phyloP scores from a whole-genome alignment of 1,284 basidiomycete species.

The Apiotrichum akiyoshidainum region DNA sequence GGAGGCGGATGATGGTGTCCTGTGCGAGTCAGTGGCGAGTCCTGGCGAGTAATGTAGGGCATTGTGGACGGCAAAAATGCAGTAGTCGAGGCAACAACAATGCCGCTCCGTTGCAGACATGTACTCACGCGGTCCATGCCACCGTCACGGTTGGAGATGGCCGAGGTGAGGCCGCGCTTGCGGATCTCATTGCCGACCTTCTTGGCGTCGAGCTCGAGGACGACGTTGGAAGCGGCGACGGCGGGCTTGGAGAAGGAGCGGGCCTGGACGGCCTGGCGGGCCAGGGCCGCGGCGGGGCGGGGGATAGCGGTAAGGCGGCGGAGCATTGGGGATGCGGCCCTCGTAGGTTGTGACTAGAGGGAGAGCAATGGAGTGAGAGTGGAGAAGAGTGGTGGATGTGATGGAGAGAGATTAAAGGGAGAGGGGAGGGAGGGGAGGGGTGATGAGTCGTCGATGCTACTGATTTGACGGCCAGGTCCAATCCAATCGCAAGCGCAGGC shows the following conservation, averaged over 20 bases:
- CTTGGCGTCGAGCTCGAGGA: slow-evolving; percentile 46
- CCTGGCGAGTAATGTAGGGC: neutral
- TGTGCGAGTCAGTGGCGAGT: slow-evolving; percentile 39
- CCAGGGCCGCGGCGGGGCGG: slow-evolving; percentile 20
- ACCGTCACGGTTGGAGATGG: slow-evolving; percentile 35
- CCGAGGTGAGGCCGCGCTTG: slow-evolving; percentile 42
- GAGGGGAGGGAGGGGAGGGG: slow-evolving; percentile 1
- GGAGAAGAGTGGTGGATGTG: neutral
- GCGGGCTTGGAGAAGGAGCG: slow-evolving; percentile 30
- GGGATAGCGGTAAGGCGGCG: slow-evolving; percentile 30
- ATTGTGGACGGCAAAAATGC: neutral
- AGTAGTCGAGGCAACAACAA: neutral
- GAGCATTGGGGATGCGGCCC: slow-evolving; percentile 30
- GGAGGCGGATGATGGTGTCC: slow-evolving; percentile 88
- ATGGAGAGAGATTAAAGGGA: neutral
- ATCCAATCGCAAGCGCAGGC: no score
- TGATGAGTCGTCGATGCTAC: neutral
- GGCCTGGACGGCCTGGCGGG: slow-evolving; percentile 14
- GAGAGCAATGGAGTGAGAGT: neutral
- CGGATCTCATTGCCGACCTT: slow-evolving; percentile 48
- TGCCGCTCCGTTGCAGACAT: no score
- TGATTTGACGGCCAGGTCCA: no score
- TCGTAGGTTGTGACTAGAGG: slow-evolving; percentile 4
- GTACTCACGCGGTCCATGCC: slow-evolving; percentile 49
- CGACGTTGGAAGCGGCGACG: slow-evolving; percentile 33